Base-by-base conservation (phyloP, 805 yeast genomes). In the Torulaspora delbrueckii region DNA sequence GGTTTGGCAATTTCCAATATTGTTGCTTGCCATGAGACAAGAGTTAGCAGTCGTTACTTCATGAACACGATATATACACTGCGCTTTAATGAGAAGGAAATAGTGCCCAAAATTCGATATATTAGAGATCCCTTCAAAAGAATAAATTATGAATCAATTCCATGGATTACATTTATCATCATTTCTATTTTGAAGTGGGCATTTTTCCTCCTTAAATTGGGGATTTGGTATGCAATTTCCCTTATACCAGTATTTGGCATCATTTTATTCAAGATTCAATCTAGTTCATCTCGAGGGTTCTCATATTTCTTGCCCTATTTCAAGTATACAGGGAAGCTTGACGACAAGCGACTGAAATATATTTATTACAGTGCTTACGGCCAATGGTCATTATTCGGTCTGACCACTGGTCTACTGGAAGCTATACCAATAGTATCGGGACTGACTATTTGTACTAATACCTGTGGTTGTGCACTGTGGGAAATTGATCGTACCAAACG, bases 391-490 rank as follows among this genome's bases (percentile, higher is more conserved):
- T 19, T 49, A 8, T 36, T 43, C 23, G 50, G 51, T 8, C 23
- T 41, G 10, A 37, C 37, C 9, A 49, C 51, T 12, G 53, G 53
- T 16, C 16, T 49, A 22, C 24, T 43, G 8, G 53, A 49, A 35
- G 26, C 41, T 16, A 28, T 49, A 2, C 53, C 53, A 2, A 37
- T 49, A 8, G 13, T 49, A 30, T 37, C 51, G 5, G 51, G 52
- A 19, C 8, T 53, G 8, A 37, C 45, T 4, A 37, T 53, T 16
- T 42, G 48, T 16, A 46, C 51, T 19, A 53, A 46, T 27, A 43
- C 41, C 2, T 33, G 45, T 8, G 56, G 54, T 13, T 43, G 54
- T 27, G 51, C 53, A 5, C 43, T 53, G 10, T 46, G 52, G 47
- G 46, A 46, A 38, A 31, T 40, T n/a, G 35, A 31, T 10, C 35